These are phyloP conservation scores for Flaveria floridana DNA, from an alignment of 140 eudicot genomes.

Conservation along the genomic window DNA sequence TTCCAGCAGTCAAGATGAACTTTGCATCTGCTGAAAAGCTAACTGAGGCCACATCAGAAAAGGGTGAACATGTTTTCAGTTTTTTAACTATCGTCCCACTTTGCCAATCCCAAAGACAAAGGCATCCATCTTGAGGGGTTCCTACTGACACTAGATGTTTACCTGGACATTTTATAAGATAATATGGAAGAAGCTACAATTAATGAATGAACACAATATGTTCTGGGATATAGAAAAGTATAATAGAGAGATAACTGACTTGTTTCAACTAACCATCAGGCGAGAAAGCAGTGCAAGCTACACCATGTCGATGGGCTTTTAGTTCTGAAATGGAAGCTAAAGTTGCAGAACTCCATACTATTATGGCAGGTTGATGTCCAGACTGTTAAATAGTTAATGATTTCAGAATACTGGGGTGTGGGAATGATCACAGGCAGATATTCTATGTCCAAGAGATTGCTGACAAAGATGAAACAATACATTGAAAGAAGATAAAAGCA, in stretches of 20 bases:
- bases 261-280: constrained; percentile 72
- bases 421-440: constrained; percentile 18
- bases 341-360: constrained; percentile 60
- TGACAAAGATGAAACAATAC: not conserved
- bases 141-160: constrained; percentile 64
- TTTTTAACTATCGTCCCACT: constrained; percentile 49
- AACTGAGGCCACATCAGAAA: constrained; percentile 59
- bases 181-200: constrained; percentile 5
- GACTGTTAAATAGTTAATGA: constrained; percentile 42
- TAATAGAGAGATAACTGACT: constrained; percentile 41
- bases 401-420: not conserved
- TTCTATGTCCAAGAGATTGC: not conserved
- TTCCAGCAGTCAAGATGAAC: constrained; percentile 61
- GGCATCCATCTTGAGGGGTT: constrained; percentile 59
- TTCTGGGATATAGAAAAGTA: constrained; percentile 14
- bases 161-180: constrained; percentile 40
- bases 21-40: constrained; percentile 59
- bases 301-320: constrained; percentile 67
- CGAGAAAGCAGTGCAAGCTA: constrained; percentile 68
- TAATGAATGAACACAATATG: not conserved
- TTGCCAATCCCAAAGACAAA: constrained; percentile 75
- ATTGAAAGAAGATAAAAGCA: constrained; percentile 14
- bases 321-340: constrained; percentile 49
- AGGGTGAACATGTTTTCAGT: constrained; percentile 60
- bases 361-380: constrained; percentile 56